Evolutionary conservation across 768 basidiomycete genomes (phyloP).

Genomic region (Lanmaoa pseudosensibilis): DNA sequence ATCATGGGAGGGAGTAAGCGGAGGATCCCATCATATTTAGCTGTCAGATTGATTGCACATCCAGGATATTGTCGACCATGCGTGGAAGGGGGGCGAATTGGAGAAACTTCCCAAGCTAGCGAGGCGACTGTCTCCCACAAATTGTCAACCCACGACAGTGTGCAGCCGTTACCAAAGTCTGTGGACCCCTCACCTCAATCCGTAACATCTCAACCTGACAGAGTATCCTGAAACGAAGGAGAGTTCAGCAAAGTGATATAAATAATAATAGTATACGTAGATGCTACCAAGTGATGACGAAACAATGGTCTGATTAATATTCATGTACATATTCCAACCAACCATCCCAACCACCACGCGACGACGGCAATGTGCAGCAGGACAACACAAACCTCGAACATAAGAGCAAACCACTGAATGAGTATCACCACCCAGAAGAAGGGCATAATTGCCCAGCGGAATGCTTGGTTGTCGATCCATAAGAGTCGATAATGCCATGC

Average conservation of each 20-base stretch:
- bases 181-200: neutral
- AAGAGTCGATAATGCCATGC: conserved; percentile 52
- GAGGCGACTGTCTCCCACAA: conserved; percentile 3
- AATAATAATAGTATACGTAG: conserved; percentile 15
- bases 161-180: conserved; percentile 6
- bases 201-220: neutral
- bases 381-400: conserved; percentile 58
- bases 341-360: conserved; percentile 79
- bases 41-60: neutral
- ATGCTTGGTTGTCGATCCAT: conserved; percentile 57
- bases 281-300: neutral
- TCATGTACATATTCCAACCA: conserved; percentile 49
- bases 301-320: neutral
- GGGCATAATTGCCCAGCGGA: conserved; percentile 64
- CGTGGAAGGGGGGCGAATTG: conserved; percentile 52
- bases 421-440: conserved; percentile 64
- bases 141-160: neutral
- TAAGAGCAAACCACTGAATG: conserved; percentile 66
- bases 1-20: conserved; percentile 67
- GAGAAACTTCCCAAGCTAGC: conserved; percentile 29
- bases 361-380: conserved; percentile 57
- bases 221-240: neutral
- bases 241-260: neutral
- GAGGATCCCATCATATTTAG: neutral
- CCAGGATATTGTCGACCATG: conserved; percentile 71